A percentile compares a stretch with the other conserved stretches of the same genome.
Evolutionary conservation across 306 rosid species (phyloP).

Genomic region (Pachyrhizus erosus): DNA sequence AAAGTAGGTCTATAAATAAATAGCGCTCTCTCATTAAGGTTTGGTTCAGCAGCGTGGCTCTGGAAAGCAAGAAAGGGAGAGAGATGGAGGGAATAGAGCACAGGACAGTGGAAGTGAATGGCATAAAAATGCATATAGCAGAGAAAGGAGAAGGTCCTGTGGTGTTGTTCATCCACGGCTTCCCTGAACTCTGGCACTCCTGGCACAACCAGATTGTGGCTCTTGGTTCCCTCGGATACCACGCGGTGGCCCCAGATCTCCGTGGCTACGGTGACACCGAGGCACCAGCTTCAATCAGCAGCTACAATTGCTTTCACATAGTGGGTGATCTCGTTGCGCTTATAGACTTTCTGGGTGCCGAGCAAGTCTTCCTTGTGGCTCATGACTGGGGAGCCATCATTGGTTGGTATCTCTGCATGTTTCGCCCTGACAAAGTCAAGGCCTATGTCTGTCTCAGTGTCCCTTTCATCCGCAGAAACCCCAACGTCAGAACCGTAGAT

Average conservation of each 20-base stretch:
- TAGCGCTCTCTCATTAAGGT: too few relatives aligned
- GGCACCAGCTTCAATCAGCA: neutral
- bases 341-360: slow-evolving; percentile 13
- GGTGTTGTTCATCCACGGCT: slow-evolving; percentile 51
- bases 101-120: slow-evolving; percentile 46
- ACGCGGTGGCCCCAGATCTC: slow-evolving; percentile 40
- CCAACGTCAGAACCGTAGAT: neutral
- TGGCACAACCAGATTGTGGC: slow-evolving; percentile 51
- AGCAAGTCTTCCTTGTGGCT: slow-evolving; percentile 45
- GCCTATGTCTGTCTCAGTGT: slow-evolving; percentile 46
- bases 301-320: slow-evolving; percentile 29
- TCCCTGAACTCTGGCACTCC: slow-evolving; percentile 53
- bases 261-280: slow-evolving; percentile 55
- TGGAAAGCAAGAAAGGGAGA: neutral
- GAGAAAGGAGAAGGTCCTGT: slow-evolving; percentile 53
- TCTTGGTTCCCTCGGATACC: slow-evolving; percentile 46
- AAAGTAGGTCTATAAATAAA: too few relatives aligned
- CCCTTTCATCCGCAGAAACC: slow-evolving; percentile 11
- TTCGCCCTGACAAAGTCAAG: slow-evolving; percentile 43
- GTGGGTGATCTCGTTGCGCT: slow-evolving; percentile 47
- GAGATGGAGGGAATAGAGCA: slow-evolving; percentile 46
- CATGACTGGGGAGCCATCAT: slow-evolving; percentile 51
- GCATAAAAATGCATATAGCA: slow-evolving; percentile 53
- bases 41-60: too few relatives aligned
- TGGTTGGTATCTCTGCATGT: slow-evolving; percentile 48